Conservation (phyloP, 495 filamentous ascomycete species). For the Hypomontagnella monticulosa region DNA sequence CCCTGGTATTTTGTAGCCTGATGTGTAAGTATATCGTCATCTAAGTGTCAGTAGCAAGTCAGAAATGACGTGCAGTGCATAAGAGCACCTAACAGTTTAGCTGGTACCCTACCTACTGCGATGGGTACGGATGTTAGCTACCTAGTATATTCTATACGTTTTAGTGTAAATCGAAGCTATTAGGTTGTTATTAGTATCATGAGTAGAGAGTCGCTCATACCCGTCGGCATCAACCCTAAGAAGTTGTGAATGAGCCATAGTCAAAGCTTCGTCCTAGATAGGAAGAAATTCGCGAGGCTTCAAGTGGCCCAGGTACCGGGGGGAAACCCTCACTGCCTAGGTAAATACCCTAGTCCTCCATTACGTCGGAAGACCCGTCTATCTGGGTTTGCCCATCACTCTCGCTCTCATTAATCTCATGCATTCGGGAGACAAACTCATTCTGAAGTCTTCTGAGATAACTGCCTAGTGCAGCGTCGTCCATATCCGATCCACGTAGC, state of each 20-base stretch:
- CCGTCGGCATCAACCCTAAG: too few species aligned
- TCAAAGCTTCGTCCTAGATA: not conserved
- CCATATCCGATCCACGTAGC: slow-evolving; percentile 72
- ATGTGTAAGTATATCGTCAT: slow-evolving; percentile 43
- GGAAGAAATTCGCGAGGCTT: not conserved
- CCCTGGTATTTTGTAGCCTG: slow-evolving; percentile 49
- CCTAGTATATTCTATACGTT: too few species aligned
- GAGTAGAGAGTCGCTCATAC: too few species aligned
- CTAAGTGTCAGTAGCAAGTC: not conserved
- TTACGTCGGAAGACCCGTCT: not conserved
- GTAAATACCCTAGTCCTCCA: not conserved
- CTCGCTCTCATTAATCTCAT: slow-evolving; percentile 68
- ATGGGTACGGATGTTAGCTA: too few species aligned
- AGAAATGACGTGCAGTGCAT: too few species aligned
- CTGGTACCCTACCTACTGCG: too few species aligned
- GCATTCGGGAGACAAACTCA: slow-evolving; percentile 80
- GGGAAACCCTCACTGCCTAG: too few species aligned
- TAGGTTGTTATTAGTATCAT: too few species aligned
- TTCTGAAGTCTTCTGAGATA: slow-evolving; percentile 78
- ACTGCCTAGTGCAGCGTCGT: slow-evolving; percentile 65
- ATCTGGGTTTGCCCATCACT: slow-evolving; percentile 15
- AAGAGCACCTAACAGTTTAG: too few species aligned
- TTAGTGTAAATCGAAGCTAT: too few species aligned
- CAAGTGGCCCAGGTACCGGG: not conserved
- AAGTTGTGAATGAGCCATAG: not conserved